These are phyloP conservation scores for Neolentinus lepideus DNA, from an alignment of 1,284 basidiomycete genomes.

Conservation along the genomic window DNA sequence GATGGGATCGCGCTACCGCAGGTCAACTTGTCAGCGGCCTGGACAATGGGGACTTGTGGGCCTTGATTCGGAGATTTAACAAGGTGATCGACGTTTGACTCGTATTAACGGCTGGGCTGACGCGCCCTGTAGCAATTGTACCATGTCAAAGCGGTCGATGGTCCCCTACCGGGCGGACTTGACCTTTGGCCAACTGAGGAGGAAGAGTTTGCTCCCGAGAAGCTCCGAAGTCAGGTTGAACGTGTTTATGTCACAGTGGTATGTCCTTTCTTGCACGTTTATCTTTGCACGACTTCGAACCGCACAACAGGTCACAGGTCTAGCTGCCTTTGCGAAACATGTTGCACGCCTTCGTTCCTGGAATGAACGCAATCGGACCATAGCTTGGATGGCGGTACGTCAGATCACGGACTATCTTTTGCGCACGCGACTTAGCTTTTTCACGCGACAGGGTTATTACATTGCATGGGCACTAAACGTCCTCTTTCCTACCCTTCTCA, in stretches of 20 bases:
- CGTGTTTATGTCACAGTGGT: constrained; percentile 38
- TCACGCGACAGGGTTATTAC: constrained; percentile 29
- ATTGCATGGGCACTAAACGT: constrained; percentile 34
- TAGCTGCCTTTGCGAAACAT: constrained; percentile 37
- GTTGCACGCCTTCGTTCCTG: constrained; percentile 40
- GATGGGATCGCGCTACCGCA: too few species aligned
- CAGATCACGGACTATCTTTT: not conserved
- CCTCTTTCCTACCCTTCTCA: constrained; percentile 28
- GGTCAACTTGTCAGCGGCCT: constrained; percentile 15
- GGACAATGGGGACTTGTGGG: constrained; percentile 32
- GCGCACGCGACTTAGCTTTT: not conserved
- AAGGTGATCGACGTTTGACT: constrained; percentile 18
- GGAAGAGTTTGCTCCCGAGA: constrained; percentile 40
- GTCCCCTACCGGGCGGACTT: constrained; percentile 21
- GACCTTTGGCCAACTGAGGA: constrained; percentile 36
- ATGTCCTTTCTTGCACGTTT: constrained; percentile 7
- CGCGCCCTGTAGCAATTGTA: constrained; percentile 23
- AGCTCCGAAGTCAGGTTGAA: constrained; percentile 41
- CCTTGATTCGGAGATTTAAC: constrained; percentile 34
- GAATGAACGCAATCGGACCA: constrained; percentile 39
- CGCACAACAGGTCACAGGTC: constrained; percentile 27
- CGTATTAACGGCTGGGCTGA: not conserved
- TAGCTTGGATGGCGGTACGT: constrained; percentile 28
- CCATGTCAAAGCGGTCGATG: constrained; percentile 25
- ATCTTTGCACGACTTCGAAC: too few species aligned